phyloP scores from a whole-genome alignment of 140 eudicot genomes.

The Oenanthe javanica region DNA sequence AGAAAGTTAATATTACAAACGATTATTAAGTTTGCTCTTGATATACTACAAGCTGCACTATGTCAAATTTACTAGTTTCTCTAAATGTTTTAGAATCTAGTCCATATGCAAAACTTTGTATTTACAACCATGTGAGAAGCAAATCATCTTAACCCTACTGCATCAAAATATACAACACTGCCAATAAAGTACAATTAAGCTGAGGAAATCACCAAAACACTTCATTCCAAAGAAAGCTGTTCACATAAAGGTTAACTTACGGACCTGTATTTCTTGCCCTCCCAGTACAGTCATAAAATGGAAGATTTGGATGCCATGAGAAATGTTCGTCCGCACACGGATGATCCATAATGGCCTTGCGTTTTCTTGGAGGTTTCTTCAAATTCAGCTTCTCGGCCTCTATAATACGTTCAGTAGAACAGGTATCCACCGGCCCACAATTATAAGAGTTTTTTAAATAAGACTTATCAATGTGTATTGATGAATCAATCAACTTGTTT shows the following conservation, averaged over 20 bases:
- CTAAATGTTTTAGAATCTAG: neutral
- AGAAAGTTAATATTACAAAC: neutral
- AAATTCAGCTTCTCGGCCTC: conserved; percentile 22
- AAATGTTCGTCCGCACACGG: conserved; percentile 26
- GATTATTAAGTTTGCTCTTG: neutral
- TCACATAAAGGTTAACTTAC: conserved; percentile 20
- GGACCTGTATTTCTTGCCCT: conserved; percentile 36
- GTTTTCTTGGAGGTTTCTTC: conserved; percentile 25
- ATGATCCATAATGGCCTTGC: conserved; percentile 34
- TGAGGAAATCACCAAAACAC: conserved; percentile 14
- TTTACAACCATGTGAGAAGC: neutral
- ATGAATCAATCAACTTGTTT: conserved; percentile 12
- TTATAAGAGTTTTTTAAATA: conserved; percentile 10
- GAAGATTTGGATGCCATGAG: conserved; percentile 34
- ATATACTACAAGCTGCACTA: conserved; percentile 9
- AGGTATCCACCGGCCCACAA: conserved; percentile 12
- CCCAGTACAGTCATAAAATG: conserved; percentile 24
- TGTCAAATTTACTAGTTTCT: neutral
- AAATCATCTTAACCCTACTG: neutral
- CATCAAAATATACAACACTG: neutral
- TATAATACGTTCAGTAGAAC: conserved; percentile 12
- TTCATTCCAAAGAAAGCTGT: conserved; percentile 15
- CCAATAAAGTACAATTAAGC: conserved; percentile 18
- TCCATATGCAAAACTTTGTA: neutral
- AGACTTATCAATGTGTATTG: conserved; percentile 11